phyloP scores from a whole-genome alignment of 179 eudicot species.

The Patellifolia procumbens region DNA sequence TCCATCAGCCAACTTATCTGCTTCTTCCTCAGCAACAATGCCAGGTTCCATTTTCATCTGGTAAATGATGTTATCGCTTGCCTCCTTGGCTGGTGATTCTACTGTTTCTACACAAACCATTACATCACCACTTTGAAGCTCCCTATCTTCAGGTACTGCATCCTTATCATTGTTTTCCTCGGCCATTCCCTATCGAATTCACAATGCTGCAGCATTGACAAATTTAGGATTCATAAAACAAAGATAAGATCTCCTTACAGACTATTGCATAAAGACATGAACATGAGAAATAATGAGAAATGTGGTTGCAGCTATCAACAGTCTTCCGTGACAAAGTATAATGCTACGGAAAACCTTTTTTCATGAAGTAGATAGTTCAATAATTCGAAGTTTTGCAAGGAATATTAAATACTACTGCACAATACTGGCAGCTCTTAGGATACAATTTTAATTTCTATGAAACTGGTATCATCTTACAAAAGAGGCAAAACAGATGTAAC shows the following conservation, averaged over 20 bases:
- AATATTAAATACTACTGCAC: not conserved
- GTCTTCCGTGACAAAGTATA: not conserved
- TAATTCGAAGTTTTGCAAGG: not conserved
- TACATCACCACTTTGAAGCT: slow-evolving; percentile 19
- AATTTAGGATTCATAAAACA: not conserved
- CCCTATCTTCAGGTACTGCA: slow-evolving; percentile 18
- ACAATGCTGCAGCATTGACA: slow-evolving; percentile 19
- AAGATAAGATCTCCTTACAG: not conserved
- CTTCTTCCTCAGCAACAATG: slow-evolving; percentile 21
- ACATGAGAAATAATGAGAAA: not conserved
- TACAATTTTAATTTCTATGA: not conserved
- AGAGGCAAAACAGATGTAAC: not conserved
- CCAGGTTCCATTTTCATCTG: slow-evolving; percentile 17
- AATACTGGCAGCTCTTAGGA: not conserved
- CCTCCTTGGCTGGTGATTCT: slow-evolving; percentile 8
- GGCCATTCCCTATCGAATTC: slow-evolving; percentile 27
- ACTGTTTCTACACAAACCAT: slow-evolving; percentile 3
- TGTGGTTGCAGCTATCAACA: not conserved
- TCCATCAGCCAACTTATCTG: slow-evolving; percentile 12
- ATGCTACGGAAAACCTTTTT: not conserved
- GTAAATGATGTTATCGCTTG: slow-evolving; percentile 11
- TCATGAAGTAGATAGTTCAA: not conserved
- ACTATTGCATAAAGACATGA: not conserved
- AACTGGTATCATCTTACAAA: not conserved
- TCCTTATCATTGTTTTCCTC: slow-evolving; percentile 24